A percentile compares a stretch with the other conserved stretches of the same genome.
These are phyloP conservation scores for Cephalotrichum gorgonifer DNA, from an alignment of 2,329 filamentous ascomycete species.

Conservation along the genomic window DNA sequence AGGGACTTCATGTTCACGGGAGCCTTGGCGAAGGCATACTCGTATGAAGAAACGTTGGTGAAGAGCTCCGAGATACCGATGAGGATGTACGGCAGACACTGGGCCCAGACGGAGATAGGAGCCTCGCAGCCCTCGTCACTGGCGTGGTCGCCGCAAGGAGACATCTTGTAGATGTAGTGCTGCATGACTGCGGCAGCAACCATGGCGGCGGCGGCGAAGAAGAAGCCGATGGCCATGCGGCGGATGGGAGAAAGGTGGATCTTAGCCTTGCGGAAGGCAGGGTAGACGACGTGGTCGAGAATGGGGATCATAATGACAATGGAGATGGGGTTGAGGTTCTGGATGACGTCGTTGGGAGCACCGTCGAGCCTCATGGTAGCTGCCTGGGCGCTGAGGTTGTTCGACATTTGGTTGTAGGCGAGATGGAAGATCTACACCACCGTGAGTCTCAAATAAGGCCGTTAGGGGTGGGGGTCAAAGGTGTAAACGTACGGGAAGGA, in stretches of 20 bases:
- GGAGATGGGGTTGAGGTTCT: slow-evolving; percentile 61
- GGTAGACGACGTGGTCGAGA: slow-evolving; percentile 60
- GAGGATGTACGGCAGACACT: slow-evolving; percentile 39
- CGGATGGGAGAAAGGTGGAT: slow-evolving; percentile 66
- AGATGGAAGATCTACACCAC: too few relatives aligned
- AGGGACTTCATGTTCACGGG: slow-evolving; percentile 72
- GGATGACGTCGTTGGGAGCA: slow-evolving; percentile 67
- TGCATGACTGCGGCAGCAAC: slow-evolving; percentile 46
- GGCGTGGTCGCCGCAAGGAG: slow-evolving; percentile 48
- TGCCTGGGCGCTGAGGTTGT: slow-evolving; percentile 54
- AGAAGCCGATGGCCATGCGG: slow-evolving; percentile 62
- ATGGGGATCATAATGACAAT: slow-evolving; percentile 68
- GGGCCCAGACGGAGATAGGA: slow-evolving; percentile 55
- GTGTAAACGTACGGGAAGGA: slow-evolving; percentile 46
- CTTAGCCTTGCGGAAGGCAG: slow-evolving; percentile 49
- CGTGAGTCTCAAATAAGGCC: too few relatives aligned
- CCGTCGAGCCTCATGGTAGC: slow-evolving; percentile 57
- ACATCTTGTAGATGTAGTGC: slow-evolving; percentile 53
- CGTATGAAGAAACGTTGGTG: slow-evolving; percentile 50
- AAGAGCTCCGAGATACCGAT: slow-evolving; percentile 43
- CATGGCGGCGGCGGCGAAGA: slow-evolving; percentile 53
- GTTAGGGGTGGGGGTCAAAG: background rate
- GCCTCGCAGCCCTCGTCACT: slow-evolving; percentile 40
- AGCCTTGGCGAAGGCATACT: slow-evolving; percentile 70
- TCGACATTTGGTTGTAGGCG: slow-evolving; percentile 51